Base-by-base conservation (phyloP, 768 basidiomycete genomes). In the Rhodotorula diobovata region DNA sequence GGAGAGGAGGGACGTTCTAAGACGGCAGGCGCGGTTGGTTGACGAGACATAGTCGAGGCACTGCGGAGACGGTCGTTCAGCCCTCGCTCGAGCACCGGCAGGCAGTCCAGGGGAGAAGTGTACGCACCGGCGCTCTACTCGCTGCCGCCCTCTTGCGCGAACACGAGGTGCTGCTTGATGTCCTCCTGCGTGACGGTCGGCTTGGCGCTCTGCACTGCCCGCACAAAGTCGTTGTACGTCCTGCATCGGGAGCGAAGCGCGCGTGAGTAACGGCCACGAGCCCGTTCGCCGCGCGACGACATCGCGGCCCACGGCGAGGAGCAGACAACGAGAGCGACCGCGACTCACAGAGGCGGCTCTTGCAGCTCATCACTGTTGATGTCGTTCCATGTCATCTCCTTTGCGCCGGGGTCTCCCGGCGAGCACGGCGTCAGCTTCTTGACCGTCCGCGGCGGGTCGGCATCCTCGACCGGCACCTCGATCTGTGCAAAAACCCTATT, bases 341-440 rank as follows among this genome's bases (percentile, higher is more conserved):
- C 83, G 43, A 91, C 63, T 67, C 82, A 87, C 79, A 98, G 82
- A 62, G 88, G 85, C 2, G 96, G 95, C 80, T 98, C 95, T n/a
- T 88, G 83, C 50, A 97, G 82, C 79, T 96, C 91, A 64, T 97
- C 90, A 4, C 89, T 88, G 55, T 88, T 87, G 54, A 99, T 84
- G 66, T 90, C 89, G 32, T 89, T 86, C 95, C 95, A 97, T 11
- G 87, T 83, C 83, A 89, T 92, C 82, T 98, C 95, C 61, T 86
- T 83, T 0, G 90, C 93, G 0, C 86, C 86, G 0, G 87, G 84
- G 75, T 94, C 93, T 16, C 95, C 94, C 2, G 96, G 94, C 4
- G 94, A 97, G 80, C 96, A 99, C 4, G 96, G 96, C 32, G 93
- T 97, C 86, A 95, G 81, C 88, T 93, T 81, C 61, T 54, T 75